Conservation (phyloP, 129 eudicot genomes). For the Gnaphalium uliginosum region DNA sequence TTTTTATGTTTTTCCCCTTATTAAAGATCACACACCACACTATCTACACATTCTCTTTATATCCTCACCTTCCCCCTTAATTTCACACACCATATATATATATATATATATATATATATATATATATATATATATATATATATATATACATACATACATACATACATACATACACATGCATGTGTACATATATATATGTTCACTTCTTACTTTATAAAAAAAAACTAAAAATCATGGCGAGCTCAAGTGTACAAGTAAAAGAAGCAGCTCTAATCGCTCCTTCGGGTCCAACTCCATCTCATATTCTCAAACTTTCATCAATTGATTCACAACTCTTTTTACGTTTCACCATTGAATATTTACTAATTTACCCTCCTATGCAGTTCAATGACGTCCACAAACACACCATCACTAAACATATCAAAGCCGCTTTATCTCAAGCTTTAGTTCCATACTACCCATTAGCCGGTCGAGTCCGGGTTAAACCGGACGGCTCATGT, state of each 20-base stretch:
- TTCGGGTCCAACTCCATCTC: constrained; percentile 59
- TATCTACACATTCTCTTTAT: constrained; percentile 22
- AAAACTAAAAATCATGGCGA: constrained; percentile 4
- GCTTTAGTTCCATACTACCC: constrained; percentile 83
- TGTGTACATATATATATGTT: neutral
- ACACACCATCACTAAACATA: constrained; percentile 19
- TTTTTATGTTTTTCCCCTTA: neutral
- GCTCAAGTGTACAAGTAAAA: constrained; percentile 49
- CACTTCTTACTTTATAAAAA: neutral
- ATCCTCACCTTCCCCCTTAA: constrained; percentile 25
- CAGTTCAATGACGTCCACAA: constrained; percentile 19
- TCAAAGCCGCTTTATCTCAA: constrained; percentile 57
- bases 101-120: neutral
- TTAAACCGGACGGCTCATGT: constrained; percentile 43
- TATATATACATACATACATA: no score
- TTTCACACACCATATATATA: neutral
- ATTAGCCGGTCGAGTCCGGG: constrained; percentile 65
- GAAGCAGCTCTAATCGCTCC: constrained; percentile 56
- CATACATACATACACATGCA: no score
- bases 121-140: neutral
- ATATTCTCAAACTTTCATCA: constrained; percentile 57
- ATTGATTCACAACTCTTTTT: constrained; percentile 76
- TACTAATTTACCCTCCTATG: constrained; percentile 47
- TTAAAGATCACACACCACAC: constrained; percentile 19
- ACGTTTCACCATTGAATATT: constrained; percentile 71